Conservation (phyloP, 2,329 filamentous ascomycete genomes). For the Pseudogymnoascus sp. region DNA sequence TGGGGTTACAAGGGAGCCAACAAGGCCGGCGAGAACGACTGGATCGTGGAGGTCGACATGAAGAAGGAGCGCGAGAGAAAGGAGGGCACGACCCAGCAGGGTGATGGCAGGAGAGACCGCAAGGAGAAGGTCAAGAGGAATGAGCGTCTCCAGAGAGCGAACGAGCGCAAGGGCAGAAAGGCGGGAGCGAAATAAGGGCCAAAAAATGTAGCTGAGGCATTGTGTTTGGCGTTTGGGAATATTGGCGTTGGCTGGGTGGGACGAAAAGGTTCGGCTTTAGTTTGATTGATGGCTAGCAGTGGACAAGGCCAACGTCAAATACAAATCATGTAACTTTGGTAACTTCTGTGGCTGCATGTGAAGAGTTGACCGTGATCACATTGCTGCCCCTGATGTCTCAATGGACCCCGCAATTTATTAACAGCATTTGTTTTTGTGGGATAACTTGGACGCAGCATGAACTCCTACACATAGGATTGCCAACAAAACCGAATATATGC, state of each 20-base stretch:
- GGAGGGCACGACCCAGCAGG: constrained; percentile 52
- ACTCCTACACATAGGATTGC: too few relatives aligned
- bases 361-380: background rate
- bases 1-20: constrained; percentile 94
- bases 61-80: constrained; percentile 57
- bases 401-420: too few relatives aligned
- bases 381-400: too few relatives aligned
- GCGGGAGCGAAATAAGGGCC: constrained; percentile 15
- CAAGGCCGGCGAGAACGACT: constrained; percentile 73
- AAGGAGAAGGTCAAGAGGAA: constrained; percentile 65
- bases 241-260: constrained; percentile 7
- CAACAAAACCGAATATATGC: too few relatives aligned
- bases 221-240: constrained; percentile 10
- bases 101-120: constrained; percentile 55
- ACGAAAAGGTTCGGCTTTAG: constrained; percentile 8
- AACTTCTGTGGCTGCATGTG: background rate
- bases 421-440: too few relatives aligned
- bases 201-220: background rate
- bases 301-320: constrained; percentile 7
- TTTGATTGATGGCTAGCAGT: constrained; percentile 8
- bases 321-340: constrained; percentile 7
- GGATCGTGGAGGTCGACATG: constrained; percentile 87
- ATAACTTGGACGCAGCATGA: too few relatives aligned
- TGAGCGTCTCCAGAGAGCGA: constrained; percentile 61
- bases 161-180: constrained; percentile 42